Evolutionary conservation across 352 stramenopile species (phyloP).

Genomic region (Phytopythium cucurbitacearum): DNA sequence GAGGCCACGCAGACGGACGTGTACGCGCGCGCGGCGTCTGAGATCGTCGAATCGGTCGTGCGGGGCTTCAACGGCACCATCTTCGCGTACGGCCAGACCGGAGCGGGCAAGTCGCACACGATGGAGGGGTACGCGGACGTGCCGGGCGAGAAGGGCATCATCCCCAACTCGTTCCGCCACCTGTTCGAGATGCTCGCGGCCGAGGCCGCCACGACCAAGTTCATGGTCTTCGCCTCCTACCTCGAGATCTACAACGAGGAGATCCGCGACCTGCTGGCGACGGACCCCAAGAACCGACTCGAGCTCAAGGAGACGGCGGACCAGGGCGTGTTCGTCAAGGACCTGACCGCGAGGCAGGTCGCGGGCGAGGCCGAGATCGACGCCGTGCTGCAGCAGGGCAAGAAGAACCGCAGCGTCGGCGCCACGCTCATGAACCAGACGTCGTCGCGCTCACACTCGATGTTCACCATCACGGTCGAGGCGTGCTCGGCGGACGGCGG

Average conservation of each 20-base stretch:
- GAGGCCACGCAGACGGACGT: conserved; percentile 86
- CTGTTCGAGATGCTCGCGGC: conserved; percentile 93
- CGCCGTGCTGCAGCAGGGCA: conserved; percentile 87
- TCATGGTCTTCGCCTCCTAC: conserved; percentile 93
- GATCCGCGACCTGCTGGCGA: conserved; percentile 91
- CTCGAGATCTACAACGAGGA: conserved; percentile 99
- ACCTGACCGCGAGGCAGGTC: conserved; percentile 84
- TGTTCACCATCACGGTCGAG: conserved; percentile 95
- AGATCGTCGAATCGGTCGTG: conserved; percentile 91
- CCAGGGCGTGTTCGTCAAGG: conserved; percentile 95
- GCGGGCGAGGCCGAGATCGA: conserved; percentile 89
- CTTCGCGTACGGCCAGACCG: conserved; percentile 93
- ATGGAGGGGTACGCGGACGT: conserved; percentile 91
- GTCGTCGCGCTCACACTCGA: conserved; percentile 92
- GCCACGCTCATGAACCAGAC: conserved; percentile 95
- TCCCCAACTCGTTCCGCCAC: conserved; percentile 95
- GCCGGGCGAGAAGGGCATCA: conserved; percentile 90
- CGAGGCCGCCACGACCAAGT: conserved; percentile 71
- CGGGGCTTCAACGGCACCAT: conserved; percentile 97
- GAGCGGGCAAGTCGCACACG: conserved; percentile 84
- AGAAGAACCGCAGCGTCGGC: conserved; percentile 92
- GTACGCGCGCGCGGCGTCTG: conserved; percentile 88
- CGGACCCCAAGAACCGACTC: conserved; percentile 84
- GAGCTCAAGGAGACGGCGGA: conserved; percentile 94
- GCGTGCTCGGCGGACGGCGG: conserved; percentile 32